Evolutionary conservation across 257 asterid species (phyloP).

Genomic region (Plectranthus barbatus): DNA sequence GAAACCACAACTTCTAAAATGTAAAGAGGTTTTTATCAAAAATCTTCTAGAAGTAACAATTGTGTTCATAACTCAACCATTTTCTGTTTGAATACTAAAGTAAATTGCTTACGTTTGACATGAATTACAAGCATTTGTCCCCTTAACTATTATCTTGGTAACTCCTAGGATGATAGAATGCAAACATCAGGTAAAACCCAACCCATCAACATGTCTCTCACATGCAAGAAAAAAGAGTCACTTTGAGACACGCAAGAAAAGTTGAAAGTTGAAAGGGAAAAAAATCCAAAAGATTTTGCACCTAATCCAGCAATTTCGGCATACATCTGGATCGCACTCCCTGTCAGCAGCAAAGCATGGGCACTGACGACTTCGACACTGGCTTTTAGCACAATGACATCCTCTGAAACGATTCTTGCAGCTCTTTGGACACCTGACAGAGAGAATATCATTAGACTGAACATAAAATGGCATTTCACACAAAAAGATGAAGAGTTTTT

Average conservation of each 20-base stretch:
- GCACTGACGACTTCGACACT: conserved; percentile 98
- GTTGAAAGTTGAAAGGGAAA: no score
- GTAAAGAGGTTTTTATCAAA: no score
- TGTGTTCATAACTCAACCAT: no score
- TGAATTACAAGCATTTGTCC: no score
- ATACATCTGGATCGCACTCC: conserved; percentile 97
- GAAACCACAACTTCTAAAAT: no score
- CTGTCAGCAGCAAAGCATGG: conserved; percentile 97
- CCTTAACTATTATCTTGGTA: no score
- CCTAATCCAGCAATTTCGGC: conserved; percentile 98
- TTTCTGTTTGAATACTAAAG: no score
- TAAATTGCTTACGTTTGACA: no score
- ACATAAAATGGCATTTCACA: conserved; percentile 1
- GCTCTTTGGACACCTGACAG: conserved; percentile 75
- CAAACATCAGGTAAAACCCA: background rate
- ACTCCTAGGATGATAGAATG: background rate
- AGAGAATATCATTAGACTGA: conserved; percentile 8
- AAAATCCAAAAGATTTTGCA: conserved; percentile 21
- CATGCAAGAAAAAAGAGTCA: background rate
- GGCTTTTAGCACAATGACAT: conserved; percentile 97
- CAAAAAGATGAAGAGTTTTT: conserved; percentile 1
- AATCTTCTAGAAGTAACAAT: no score
- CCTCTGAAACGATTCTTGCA: conserved; percentile 98
- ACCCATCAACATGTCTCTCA: background rate
- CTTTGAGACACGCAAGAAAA: no score